These are phyloP conservation scores for Penicillium chermesinum DNA, from an alignment of 495 filamentous ascomycete genomes.

Conservation along the genomic window DNA sequence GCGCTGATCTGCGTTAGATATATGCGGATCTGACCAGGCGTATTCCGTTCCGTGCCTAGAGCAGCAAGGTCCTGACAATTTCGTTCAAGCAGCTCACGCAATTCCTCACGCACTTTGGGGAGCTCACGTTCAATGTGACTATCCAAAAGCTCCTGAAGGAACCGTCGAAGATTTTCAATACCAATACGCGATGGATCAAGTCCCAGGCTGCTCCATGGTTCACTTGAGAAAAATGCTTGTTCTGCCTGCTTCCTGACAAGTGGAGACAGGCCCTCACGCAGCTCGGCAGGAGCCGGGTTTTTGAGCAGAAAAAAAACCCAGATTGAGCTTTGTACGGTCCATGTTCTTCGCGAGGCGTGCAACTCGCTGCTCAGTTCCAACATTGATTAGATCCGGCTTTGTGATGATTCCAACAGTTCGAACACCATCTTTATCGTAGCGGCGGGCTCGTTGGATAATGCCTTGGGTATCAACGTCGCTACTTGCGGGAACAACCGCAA, in stretches of 20 bases:
- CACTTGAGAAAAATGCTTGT: constrained; percentile 15
- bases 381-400: constrained; percentile 45
- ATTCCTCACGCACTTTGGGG: constrained; percentile 20
- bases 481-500: constrained; percentile 41
- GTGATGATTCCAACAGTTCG: constrained; percentile 54
- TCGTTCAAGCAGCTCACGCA: constrained; percentile 6
- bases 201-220: constrained; percentile 12
- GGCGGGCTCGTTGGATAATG: constrained; percentile 41
- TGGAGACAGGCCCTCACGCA: constrained; percentile 7
- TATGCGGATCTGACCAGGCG: constrained; percentile 15
- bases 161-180: constrained; percentile 16
- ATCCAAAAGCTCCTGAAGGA: constrained; percentile 22
- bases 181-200: constrained; percentile 21
- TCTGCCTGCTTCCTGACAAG: constrained; percentile 7
- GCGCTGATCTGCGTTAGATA: constrained; percentile 17
- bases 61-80: constrained; percentile 8
- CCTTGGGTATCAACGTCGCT: constrained; percentile 48
- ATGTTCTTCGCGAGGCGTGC: constrained; percentile 33
- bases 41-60: constrained; percentile 11
- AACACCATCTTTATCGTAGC: constrained; percentile 38
- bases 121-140: constrained; percentile 25
- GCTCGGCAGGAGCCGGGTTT: constrained; percentile 29
- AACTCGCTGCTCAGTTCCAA: constrained; percentile 23
- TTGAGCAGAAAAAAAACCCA: constrained; percentile 44
- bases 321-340: constrained; percentile 40